These are phyloP conservation scores for Fabrea salina DNA, from an alignment of 169 alveolate genomes.

Conservation along the genomic window DNA sequence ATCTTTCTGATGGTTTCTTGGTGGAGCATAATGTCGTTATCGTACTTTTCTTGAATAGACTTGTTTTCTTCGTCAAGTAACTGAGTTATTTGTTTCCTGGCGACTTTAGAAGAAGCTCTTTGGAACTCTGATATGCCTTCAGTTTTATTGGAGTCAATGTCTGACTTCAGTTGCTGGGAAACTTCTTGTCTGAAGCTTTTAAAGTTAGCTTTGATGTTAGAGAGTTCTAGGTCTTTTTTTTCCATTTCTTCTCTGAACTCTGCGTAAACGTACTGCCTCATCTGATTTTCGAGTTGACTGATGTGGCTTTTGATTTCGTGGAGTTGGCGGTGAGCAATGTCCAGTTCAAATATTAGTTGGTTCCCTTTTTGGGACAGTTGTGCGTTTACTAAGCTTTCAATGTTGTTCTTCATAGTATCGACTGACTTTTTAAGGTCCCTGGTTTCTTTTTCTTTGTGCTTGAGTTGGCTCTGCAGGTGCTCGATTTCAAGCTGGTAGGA, in stretches of 20 bases:
- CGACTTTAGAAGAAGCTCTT: background rate
- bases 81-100: background rate
- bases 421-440: constrained; percentile 51
- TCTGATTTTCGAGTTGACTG: constrained; percentile 60
- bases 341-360: constrained; percentile 72
- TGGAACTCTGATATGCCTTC: background rate
- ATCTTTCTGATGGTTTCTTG: constrained; percentile 39
- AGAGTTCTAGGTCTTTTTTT: constrained; percentile 47
- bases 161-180: constrained; percentile 55
- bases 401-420: constrained; percentile 40
- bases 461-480: constrained; percentile 48
- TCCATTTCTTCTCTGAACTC: constrained; percentile 59
- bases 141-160: constrained; percentile 18
- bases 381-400: constrained; percentile 72
- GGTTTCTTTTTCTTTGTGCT: constrained; percentile 52
- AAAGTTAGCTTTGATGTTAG: constrained; percentile 49
- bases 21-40: constrained; percentile 28
- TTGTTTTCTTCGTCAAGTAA: background rate
- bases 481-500: constrained; percentile 22
- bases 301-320: constrained; percentile 69
- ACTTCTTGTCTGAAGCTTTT: constrained; percentile 58
- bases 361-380: constrained; percentile 72
- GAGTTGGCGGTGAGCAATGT: constrained; percentile 61
- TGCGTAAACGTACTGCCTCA: constrained; percentile 57
- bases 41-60: background rate